phyloP scores from a whole-genome alignment of 306 rosid genomes.

The Albizia julibrissin region DNA sequence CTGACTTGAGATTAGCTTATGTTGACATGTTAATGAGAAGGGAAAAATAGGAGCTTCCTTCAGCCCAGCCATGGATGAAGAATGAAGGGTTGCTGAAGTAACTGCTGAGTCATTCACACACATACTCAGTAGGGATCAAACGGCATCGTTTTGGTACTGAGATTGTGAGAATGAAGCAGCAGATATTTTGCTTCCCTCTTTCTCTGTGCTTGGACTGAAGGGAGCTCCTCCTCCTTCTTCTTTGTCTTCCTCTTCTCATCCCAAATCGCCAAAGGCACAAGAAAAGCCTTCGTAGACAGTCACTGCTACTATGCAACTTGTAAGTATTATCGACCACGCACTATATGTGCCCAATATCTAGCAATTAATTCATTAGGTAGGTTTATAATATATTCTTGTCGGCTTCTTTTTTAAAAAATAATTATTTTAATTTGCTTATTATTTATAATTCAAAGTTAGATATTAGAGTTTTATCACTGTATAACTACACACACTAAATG shows the following conservation, averaged over 20 bases:
- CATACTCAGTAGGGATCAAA: not conserved
- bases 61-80: slow-evolving; percentile 41
- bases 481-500: no score
- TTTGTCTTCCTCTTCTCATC: slow-evolving; percentile 36
- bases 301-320: slow-evolving; percentile 17
- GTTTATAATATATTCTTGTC: no score
- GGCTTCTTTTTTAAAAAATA: no score
- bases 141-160: slow-evolving; percentile 17
- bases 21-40: not conserved
- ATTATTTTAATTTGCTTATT: no score
- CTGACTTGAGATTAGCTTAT: not conserved
- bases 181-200: slow-evolving; percentile 42
- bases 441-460: no score
- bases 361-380: not conserved
- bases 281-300: not conserved
- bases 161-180: slow-evolving; percentile 38
- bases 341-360: slow-evolving; percentile 7
- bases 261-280: not conserved
- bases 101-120: slow-evolving; percentile 38
- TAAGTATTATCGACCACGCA: slow-evolving; percentile 35
- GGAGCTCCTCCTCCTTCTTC: slow-evolving; percentile 47
- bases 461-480: not conserved
- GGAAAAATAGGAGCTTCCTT: slow-evolving; percentile 40
- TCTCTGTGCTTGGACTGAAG: slow-evolving; percentile 52
- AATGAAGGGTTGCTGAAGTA: slow-evolving; percentile 32